Evolutionary conservation across 352 stramenopile genomes (phyloP), one percentile per base, ranked within the genome.

Genomic region (Pythium dissimile): DNA sequence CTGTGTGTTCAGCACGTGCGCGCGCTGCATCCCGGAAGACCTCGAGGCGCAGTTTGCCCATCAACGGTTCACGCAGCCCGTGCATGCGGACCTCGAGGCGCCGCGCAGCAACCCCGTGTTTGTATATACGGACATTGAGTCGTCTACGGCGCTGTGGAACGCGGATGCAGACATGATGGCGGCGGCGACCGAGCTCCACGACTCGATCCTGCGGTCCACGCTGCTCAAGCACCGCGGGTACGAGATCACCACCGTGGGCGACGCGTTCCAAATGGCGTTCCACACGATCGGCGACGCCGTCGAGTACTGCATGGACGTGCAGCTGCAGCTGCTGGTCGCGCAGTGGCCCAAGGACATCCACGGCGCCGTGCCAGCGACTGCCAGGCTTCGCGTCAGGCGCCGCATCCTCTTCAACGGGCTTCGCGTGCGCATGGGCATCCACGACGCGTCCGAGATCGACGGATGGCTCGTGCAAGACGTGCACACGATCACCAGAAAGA

Each of bases 191-290:
- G 54, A 72, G 12, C 45, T 72, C n/a, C 69, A 77, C 34, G 69
- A 77, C 50, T 53, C 38, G 5, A 65, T 77, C 23, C 26, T 77
- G 18, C 64, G 69, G 0, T 60, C 60, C 2, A 32, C 59, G 16
- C 37, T 77, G 34, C 49, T 56, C n/a, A 71, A 72, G 18, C 73
- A 88, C 32, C 68, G 69, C 34, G 80, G 80, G 11, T 91, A 91
- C 49, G 81, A 91, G 55, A 86, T 91, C 55, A 89, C 81, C 26
- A 91, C 81, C 1, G 68, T 66, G 0, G 81, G 81, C 2, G 81
- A 91, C 26, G 70, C 81, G 3, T 91, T 91, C 59, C 78, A 89
- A 20, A 34, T 91, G 15, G 78, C 75, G 3, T 91, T 91, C 41
- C 81, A 86, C 52, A 85, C 70, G 24, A 75, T 87, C 34, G 63